Conservation (phyloP, 768 basidiomycete species). For the Lyophyllum decastes region DNA sequence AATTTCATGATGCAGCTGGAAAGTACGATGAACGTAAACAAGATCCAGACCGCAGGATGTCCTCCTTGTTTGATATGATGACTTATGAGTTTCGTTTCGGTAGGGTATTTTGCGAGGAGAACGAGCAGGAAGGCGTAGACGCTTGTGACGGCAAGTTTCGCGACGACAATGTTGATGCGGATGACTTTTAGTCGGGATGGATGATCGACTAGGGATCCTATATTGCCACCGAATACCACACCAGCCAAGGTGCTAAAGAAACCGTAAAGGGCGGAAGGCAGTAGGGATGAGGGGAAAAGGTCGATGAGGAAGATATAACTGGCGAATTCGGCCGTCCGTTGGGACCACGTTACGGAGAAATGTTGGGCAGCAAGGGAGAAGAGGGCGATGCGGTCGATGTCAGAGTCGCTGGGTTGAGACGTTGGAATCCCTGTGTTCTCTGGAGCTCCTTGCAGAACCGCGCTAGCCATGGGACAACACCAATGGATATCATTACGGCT, state of each 20-base stretch:
- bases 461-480: no score
- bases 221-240: constrained; percentile 40
- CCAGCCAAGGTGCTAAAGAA: constrained; percentile 36
- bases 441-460: no score
- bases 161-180: constrained; percentile 35
- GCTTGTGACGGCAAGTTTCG: constrained; percentile 30
- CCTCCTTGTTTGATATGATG: constrained; percentile 1
- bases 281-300: constrained; percentile 41
- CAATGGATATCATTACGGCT: no score
- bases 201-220: constrained; percentile 45
- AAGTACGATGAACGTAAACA: constrained; percentile 35
- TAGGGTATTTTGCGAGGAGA: constrained; percentile 16
- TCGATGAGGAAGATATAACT: constrained; percentile 42
- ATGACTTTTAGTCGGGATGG: constrained; percentile 36
- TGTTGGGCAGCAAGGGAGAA: not conserved
- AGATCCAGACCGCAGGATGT: constrained; percentile 21
- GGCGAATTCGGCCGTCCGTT: constrained; percentile 42
- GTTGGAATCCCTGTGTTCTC: no score
- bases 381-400: not conserved
- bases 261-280: constrained; percentile 50
- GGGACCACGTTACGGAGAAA: constrained; percentile 23
- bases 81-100: not conserved
- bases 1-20: constrained; percentile 36
- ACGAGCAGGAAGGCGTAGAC: constrained; percentile 35
- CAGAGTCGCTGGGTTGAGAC: no score